Evolutionary conservation across 192 early-diverging fungal genomes (phyloP).

Genomic region (Cetraspora pellucida): DNA sequence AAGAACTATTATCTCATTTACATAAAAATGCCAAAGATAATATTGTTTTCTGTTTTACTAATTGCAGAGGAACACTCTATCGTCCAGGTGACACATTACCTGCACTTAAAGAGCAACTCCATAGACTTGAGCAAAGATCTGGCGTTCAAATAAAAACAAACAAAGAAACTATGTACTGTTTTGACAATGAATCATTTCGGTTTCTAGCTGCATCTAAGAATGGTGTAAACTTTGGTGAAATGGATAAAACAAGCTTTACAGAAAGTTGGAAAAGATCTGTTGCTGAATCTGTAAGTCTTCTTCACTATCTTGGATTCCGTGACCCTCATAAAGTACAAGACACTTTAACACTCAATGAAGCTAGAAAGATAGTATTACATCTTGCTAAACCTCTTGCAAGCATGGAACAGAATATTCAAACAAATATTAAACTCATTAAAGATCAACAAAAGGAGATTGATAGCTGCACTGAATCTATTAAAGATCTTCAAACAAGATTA

Average conservation of each 20-base stretch:
- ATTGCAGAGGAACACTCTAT: slow-evolving; percentile 35
- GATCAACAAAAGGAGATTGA: slow-evolving; percentile 33
- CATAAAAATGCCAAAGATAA: slow-evolving; percentile 37
- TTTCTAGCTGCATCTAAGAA: slow-evolving; percentile 36
- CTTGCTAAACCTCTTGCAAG: slow-evolving; percentile 35
- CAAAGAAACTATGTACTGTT: slow-evolving; percentile 30
- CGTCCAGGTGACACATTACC: slow-evolving; percentile 37
- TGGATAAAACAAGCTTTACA: slow-evolving; percentile 32
- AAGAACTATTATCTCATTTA: slow-evolving; percentile 33
- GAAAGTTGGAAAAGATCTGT: slow-evolving; percentile 38
- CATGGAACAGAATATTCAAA: slow-evolving; percentile 34
- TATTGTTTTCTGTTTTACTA: slow-evolving; percentile 42
- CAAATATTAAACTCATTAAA: slow-evolving; percentile 32
- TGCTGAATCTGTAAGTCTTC: slow-evolving; percentile 31
- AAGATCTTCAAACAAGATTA: slow-evolving; percentile 32
- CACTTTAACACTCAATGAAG: slow-evolving; percentile 39
- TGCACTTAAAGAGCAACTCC: slow-evolving; percentile 28
- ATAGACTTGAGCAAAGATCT: slow-evolving; percentile 21
- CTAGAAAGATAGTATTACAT: slow-evolving; percentile 31
- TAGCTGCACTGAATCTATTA: slow-evolving; percentile 23
- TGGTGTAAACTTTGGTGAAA: slow-evolving; percentile 31
- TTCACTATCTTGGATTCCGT: slow-evolving; percentile 27
- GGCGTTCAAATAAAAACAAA: slow-evolving; percentile 25
- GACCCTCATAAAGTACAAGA: slow-evolving; percentile 37
- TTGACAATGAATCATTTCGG: slow-evolving; percentile 42